A percentile compares a stretch with the other conserved stretches of the same genome.
Evolutionary conservation across 2,329 filamentous ascomycete species (phyloP).

Genomic region (Sporothrix globosa): DNA sequence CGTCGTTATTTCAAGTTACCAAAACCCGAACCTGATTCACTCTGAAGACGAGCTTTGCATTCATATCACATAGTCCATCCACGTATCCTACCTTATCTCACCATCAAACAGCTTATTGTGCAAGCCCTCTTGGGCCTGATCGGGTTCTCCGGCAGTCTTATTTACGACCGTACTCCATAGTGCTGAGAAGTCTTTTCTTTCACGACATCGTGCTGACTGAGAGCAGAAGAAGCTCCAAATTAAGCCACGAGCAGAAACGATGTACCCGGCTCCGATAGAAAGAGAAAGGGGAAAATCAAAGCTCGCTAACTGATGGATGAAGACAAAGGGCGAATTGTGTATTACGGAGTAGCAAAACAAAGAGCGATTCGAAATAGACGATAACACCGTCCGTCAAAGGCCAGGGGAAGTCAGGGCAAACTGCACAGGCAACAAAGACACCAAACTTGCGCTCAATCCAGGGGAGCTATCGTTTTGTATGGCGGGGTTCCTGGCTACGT

Average conservation of each 20-base stretch:
- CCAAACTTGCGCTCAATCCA: conserved; percentile 3
- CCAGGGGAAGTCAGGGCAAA: not conserved
- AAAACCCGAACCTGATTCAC: not conserved
- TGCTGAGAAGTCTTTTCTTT: not conserved
- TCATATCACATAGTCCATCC: not conserved
- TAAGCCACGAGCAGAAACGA: not conserved
- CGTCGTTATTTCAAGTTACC: not conserved
- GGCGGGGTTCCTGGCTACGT: conserved; percentile 23
- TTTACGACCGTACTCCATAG: conserved; percentile 2
- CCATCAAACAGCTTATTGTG: not conserved
- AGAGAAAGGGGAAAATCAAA: not conserved
- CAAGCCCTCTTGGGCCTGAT: not conserved
- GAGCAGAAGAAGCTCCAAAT: not conserved
- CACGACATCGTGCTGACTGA: conserved; percentile 2
- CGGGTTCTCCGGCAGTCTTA: not conserved
- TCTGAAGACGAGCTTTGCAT: not conserved
- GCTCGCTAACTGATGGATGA: not conserved
- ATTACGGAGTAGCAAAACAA: not conserved
- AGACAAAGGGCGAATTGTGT: not conserved
- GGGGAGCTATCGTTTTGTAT: conserved; percentile 1
- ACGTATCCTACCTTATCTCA: not conserved
- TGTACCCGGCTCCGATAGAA: not conserved
- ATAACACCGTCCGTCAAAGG: too few species aligned
- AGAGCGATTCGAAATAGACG: not conserved
- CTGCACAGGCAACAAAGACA: not conserved